Conservation (phyloP, 2,329 filamentous ascomycete genomes). For the Fusarium illudens region DNA sequence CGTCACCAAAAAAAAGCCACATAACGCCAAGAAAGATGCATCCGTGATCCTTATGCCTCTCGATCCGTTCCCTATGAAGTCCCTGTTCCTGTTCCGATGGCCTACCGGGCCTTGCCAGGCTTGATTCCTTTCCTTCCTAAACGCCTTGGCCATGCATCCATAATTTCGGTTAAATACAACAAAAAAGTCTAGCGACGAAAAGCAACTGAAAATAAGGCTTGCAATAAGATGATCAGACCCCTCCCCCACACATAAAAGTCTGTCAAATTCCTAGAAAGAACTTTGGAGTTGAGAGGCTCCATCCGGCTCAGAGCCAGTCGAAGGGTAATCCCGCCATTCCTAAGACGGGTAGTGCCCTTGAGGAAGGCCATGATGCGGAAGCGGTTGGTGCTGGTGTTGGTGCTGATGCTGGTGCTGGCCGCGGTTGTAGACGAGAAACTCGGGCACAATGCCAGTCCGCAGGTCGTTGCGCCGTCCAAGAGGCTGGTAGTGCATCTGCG, state of each 20-base stretch:
- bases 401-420: slow-evolving; percentile 44
- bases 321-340: slow-evolving; percentile 38
- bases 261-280: slow-evolving; percentile 9
- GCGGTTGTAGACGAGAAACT: slow-evolving; percentile 57
- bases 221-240: slow-evolving; percentile 23
- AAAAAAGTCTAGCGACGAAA: slow-evolving; percentile 26
- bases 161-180: slow-evolving; percentile 40
- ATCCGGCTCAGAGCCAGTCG: not conserved
- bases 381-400: slow-evolving; percentile 42
- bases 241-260: not conserved
- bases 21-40: slow-evolving; percentile 34
- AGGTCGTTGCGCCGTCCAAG: slow-evolving; percentile 74
- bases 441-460: slow-evolving; percentile 75
- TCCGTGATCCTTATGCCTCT: slow-evolving; percentile 14
- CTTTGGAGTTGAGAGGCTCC: not conserved
- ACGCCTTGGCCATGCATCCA: slow-evolving; percentile 44
- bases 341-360: slow-evolving; percentile 50
- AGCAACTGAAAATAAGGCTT: slow-evolving; percentile 24
- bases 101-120: slow-evolving; percentile 17
- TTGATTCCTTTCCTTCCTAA: slow-evolving; percentile 35
- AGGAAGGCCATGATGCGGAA: slow-evolving; percentile 38
- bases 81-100: slow-evolving; percentile 17
- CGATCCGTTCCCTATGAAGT: slow-evolving; percentile 17
- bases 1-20: slow-evolving; percentile 17
- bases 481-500: slow-evolving; percentile 85